phyloP scores from a whole-genome alignment of 805 yeast genomes.

The Ogataea saltuana region DNA sequence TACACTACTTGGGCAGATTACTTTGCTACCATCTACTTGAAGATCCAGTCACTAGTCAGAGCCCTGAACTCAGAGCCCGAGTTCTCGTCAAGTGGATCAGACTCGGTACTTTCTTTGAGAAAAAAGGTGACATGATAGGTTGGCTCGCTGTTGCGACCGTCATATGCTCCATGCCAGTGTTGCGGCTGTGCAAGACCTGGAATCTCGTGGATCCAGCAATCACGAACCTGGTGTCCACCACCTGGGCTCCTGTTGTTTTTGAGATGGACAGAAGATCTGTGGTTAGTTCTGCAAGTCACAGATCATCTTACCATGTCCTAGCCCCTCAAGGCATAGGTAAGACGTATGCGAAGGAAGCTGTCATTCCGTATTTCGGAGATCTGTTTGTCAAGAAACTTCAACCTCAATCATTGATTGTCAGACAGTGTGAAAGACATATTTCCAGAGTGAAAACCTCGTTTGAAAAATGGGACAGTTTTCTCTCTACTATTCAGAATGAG shows the following conservation, averaged over 20 bases:
- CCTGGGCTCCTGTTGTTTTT: conserved; percentile 92
- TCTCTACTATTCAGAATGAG: conserved; percentile 48
- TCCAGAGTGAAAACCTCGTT: conserved; percentile 71
- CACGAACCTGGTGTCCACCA: conserved; percentile 63
- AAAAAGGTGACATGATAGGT: conserved; percentile 86
- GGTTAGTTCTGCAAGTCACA: conserved; percentile 54
- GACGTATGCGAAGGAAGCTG: conserved; percentile 70
- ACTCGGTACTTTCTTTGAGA: conserved; percentile 74
- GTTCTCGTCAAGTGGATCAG: conserved; percentile 81
- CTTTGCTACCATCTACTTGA: conserved; percentile 68
- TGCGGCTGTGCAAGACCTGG: conserved; percentile 79
- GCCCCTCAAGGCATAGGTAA: conserved; percentile 88
- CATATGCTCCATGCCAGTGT: conserved; percentile 77
- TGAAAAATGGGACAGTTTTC: conserved; percentile 79
- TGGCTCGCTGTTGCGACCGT: conserved; percentile 90
- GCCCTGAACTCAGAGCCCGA: conserved; percentile 54
- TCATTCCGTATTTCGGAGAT: conserved; percentile 91
- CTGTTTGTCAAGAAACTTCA: conserved; percentile 53
- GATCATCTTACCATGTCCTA: conserved; percentile 68
- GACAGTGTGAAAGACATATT: conserved; percentile 63
- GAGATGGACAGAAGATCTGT: conserved; percentile 79
- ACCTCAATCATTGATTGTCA: conserved; percentile 35
- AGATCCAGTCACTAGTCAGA: conserved; percentile 39
- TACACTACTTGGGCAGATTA: conserved; percentile 78
- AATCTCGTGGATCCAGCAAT: conserved; percentile 59